Evolutionary conservation across 2,329 filamentous ascomycete species (phyloP), one percentile per base, ranked within the genome.

Genomic region (Xylariaceae sp.): DNA sequence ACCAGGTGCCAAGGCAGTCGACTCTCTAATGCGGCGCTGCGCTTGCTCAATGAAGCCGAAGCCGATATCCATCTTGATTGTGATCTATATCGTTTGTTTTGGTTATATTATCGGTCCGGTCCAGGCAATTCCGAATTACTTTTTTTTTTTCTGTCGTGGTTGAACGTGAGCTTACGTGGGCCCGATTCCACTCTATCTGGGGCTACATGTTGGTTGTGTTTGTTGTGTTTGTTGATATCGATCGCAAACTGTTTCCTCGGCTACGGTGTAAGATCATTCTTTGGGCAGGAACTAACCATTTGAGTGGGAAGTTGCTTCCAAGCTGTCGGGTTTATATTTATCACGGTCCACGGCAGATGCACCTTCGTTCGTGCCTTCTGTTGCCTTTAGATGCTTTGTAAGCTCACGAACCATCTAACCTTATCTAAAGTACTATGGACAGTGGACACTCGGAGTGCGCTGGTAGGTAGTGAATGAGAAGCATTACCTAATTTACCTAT

Each of bases 231-330:
- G 37, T 54, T 8, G 34, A 55, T 64, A 65, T 67, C 61, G 64
- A 67, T 65, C 63, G 62, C 64, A 64, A 62, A 60, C 42, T 63
- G n/a, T 56, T 65, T 53, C 64, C 63, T 59, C 32, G 8, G 4
- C 26, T 42, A 54, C 47, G 47, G 11, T n/a, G 7, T 19, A 11
- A 2, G 27, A 34, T 40, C 4, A 19, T 19, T 19, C 19, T 19
- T 19, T 19, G 19, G 19, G 1, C 19, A 19, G 19, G 19, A 19
- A 19, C 19, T 19, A 19, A 19, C 19, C 19, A 19, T 19, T 19
- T 19, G 19, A 19, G 19, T 19, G 19, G 19, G 19, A 19, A 19
- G 19, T 19, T 19, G 19, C 19, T 19, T 19, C 19, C 1, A 19
- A 19, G 19, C 19, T 19, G 19, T 19, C 19, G 19, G 19, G 19